Conservation (phyloP, 2,329 filamentous ascomycete genomes). For the Orbilia brochopaga region DNA sequence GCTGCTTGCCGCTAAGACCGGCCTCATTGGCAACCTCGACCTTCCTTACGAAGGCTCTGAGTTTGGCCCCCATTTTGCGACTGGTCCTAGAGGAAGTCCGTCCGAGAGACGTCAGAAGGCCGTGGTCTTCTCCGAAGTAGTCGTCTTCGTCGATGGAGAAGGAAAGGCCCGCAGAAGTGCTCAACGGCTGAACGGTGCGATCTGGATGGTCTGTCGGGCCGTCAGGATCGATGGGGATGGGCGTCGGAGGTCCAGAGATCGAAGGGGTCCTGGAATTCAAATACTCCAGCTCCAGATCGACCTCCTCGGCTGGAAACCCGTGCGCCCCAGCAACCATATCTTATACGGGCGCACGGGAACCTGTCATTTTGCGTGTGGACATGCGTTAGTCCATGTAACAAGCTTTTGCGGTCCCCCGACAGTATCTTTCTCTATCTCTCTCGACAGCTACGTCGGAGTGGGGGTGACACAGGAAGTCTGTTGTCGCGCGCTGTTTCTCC, state of each 20-base stretch:
- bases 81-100: slow-evolving; percentile 2
- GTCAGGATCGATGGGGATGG: slow-evolving; percentile 9
- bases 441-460: slow-evolving; percentile 15
- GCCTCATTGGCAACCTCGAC: slow-evolving; percentile 76
- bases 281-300: slow-evolving; percentile 39
- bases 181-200: not conserved
- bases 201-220: not conserved
- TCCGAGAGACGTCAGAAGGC: slow-evolving; percentile 21
- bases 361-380: slow-evolving; percentile 26
- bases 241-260: slow-evolving; percentile 14
- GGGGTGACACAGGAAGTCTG: slow-evolving; percentile 24
- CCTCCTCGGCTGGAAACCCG: slow-evolving; percentile 19
- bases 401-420: slow-evolving; percentile 23
- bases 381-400: slow-evolving; percentile 30
- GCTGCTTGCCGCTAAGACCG: slow-evolving; percentile 76
- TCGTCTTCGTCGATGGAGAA: slow-evolving; percentile 37
- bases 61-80: slow-evolving; percentile 38
- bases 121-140: slow-evolving; percentile 28
- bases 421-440: not conserved
- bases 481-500: slow-evolving; percentile 4
- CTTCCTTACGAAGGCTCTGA: slow-evolving; percentile 59
- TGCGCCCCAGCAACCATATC: slow-evolving; percentile 27
- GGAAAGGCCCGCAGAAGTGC: slow-evolving; percentile 5
- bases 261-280: slow-evolving; percentile 39
- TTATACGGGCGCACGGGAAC: slow-evolving; percentile 41